Conservation (phyloP, 2,329 filamentous ascomycete genomes). For the Colletotrichum salicis region DNA sequence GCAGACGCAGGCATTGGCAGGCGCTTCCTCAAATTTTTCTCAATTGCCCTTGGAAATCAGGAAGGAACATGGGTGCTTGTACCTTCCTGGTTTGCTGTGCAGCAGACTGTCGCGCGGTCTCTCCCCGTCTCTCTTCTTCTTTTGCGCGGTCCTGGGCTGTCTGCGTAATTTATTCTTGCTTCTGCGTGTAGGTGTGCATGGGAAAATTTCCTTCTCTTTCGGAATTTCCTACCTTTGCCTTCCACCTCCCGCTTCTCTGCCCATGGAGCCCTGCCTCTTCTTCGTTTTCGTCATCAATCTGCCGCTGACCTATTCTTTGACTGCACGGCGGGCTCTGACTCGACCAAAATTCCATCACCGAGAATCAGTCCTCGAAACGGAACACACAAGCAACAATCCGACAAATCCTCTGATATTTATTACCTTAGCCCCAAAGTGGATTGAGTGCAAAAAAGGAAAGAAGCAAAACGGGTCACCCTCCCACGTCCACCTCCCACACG, state of each 20-base stretch:
- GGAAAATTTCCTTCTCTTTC: constrained; percentile 22
- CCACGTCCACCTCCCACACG: constrained; percentile 15
- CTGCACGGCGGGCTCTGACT: constrained; percentile 15
- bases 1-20: constrained; percentile 14
- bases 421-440: constrained; percentile 27
- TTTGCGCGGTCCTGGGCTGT: not conserved
- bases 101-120: not conserved
- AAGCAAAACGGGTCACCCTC: constrained; percentile 25
- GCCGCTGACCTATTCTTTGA: not conserved
- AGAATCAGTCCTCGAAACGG: constrained; percentile 28
- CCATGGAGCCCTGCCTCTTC: constrained; percentile 37
- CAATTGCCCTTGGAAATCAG: constrained; percentile 23
- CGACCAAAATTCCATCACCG: constrained; percentile 33
- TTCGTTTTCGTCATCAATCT: not conserved
- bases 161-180: constrained; percentile 34
- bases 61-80: constrained; percentile 13
- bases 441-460: constrained; percentile 2
- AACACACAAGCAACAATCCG: not conserved
- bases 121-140: not conserved
- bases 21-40: constrained; percentile 20
- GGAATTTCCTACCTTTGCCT: constrained; percentile 9
- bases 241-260: not conserved
- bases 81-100: constrained; percentile 11
- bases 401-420: constrained; percentile 28
- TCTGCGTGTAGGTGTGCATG: constrained; percentile 3